Conservation (phyloP, 2,329 filamentous ascomycete genomes). For the Talaromyces sp. region DNA sequence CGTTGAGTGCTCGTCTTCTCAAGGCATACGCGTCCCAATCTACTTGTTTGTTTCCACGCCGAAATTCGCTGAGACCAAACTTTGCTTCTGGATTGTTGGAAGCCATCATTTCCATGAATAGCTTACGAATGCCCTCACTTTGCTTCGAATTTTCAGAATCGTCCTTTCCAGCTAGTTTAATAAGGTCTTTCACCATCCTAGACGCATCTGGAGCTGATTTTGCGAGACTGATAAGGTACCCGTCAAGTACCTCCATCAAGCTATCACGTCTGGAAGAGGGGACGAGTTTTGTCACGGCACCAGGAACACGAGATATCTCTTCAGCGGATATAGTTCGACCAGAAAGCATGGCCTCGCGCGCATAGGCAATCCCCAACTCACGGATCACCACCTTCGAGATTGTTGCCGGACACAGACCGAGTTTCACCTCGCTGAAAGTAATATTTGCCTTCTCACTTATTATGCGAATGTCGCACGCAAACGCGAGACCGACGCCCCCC, state of each 20-base stretch:
- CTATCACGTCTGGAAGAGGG: background rate
- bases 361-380: background rate
- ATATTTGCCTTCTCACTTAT: background rate
- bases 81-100: background rate
- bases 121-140: background rate
- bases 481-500: background rate
- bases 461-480: background rate
- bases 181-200: background rate
- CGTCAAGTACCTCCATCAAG: background rate
- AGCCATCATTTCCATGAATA: background rate
- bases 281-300: background rate
- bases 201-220: background rate
- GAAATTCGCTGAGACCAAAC: background rate
- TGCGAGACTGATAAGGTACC: background rate
- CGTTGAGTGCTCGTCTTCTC: background rate
- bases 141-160: background rate
- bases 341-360: background rate
- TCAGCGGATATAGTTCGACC: background rate
- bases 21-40: background rate
- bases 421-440: background rate
- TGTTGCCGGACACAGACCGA: background rate
- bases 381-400: background rate
- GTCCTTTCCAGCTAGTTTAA: background rate
- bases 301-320: background rate
- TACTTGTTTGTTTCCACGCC: background rate